Percentiles rank a stretch among this genome's conserved stretches.
Evolutionary conservation across 306 rosid genomes (phyloP).

Genomic region (Cicer yamashitae): DNA sequence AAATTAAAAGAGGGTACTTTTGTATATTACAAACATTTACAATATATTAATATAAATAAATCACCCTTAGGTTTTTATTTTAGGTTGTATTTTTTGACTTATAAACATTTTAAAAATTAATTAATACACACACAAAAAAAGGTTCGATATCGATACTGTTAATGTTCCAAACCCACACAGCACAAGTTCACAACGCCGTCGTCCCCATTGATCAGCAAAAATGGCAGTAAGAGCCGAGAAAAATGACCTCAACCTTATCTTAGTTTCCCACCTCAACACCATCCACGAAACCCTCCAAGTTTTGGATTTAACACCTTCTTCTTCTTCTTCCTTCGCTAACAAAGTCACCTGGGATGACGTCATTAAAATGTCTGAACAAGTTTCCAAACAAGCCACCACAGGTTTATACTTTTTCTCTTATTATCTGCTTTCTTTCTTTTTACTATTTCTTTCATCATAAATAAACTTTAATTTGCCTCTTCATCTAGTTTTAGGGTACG

Average conservation of each 20-base stretch:
- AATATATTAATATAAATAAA: no score
- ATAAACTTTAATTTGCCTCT: no score
- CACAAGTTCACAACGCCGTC: conserved; percentile 6
- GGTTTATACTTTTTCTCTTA: conserved; percentile 50
- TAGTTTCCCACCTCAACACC: conserved; percentile 63
- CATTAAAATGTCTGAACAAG: conserved; percentile 68
- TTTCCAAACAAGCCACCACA: conserved; percentile 83
- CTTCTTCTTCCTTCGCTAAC: conserved; percentile 61
- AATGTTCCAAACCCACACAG: neutral
- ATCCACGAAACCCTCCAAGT: conserved; percentile 80
- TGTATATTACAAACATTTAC: no score
- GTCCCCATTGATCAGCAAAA: neutral
- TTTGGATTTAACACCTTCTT: conserved; percentile 68
- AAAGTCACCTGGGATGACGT: conserved; percentile 84
- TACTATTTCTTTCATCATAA: no score
- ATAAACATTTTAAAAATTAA: no score
- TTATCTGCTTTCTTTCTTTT: neutral
- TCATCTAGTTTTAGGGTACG: no score
- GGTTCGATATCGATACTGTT: no score
- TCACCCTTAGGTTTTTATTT: no score
- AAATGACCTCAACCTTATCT: conserved; percentile 54
- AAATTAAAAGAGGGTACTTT: no score
- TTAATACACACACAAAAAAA: no score
- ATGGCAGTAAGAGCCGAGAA: conserved; percentile 57
- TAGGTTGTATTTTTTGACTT: no score